Conservation (phyloP, 306 rosid genomes). For the Lathyrus aphaca region DNA sequence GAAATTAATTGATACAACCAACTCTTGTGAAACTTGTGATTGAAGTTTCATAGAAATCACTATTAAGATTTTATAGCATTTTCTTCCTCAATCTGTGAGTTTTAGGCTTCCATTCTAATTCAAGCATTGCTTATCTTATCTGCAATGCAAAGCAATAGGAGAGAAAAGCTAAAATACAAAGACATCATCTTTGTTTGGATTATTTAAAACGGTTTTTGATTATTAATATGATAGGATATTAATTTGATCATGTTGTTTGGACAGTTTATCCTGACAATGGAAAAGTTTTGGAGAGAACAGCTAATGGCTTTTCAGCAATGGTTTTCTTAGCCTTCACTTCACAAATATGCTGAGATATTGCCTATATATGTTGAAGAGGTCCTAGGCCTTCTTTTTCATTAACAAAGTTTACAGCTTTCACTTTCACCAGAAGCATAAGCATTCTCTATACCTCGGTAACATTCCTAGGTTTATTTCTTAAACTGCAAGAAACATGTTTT, state of each 20-base stretch:
- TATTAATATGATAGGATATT: conserved; percentile 36
- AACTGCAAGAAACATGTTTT: conserved; percentile 14
- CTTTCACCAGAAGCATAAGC: conserved; percentile 27
- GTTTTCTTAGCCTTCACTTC: conserved; percentile 69
- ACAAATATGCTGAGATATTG: conserved; percentile 40
- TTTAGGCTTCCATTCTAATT: conserved; percentile 75
- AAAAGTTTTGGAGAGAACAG: no score
- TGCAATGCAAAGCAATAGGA: conserved; percentile 68
- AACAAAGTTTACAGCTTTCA: conserved; percentile 38
- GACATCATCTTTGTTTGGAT: background rate
- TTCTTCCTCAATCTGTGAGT: conserved; percentile 36
- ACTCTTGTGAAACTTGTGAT: conserved; percentile 43
- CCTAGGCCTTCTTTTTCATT: conserved; percentile 50
- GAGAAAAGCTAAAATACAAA: background rate
- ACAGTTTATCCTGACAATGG: conserved; percentile 31
- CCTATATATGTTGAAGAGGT: conserved; percentile 65
- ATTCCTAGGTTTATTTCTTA: conserved; percentile 1
- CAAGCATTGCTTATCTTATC: conserved; percentile 68
- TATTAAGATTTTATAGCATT: conserved; percentile 33
- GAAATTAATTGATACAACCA: conserved; percentile 47
- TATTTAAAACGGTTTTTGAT: conserved; percentile 23
- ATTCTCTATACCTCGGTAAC: conserved; percentile 35
- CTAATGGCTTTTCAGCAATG: conserved; percentile 24
- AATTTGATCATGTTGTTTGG: conserved; percentile 41
- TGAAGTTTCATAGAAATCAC: conserved; percentile 39